A percentile compares a stretch with the other conserved stretches of the same genome.
Evolutionary conservation across 805 yeast species (phyloP).

Genomic region (Peterozyma xylosa): DNA sequence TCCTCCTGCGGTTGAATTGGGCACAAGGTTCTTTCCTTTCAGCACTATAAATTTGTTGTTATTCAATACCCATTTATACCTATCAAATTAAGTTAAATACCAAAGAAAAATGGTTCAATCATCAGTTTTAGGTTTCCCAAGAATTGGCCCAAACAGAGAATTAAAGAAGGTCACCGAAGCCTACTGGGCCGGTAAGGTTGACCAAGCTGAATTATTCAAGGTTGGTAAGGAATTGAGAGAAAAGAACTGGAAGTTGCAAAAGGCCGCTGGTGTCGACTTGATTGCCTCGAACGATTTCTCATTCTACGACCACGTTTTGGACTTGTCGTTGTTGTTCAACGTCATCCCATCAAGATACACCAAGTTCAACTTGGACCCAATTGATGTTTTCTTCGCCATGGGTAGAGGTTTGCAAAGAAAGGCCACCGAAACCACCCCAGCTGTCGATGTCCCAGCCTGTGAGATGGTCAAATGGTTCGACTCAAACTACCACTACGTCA

Average conservation of each 20-base stretch:
- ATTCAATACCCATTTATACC: not conserved
- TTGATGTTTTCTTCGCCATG: conserved; percentile 96
- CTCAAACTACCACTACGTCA: conserved; percentile 98
- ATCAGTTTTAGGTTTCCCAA: conserved; percentile 98
- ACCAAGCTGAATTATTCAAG: conserved; percentile 79
- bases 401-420: conserved; percentile 99
- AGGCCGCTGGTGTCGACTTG: conserved; percentile 94
- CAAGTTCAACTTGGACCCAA: conserved; percentile 79
- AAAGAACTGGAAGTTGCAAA: conserved; percentile 95
- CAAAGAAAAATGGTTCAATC: conserved; percentile 77
- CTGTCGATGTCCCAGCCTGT: conserved; percentile 97
- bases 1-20: too few species aligned
- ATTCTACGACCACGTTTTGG: conserved; percentile 95
- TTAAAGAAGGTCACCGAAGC: conserved; percentile 98
- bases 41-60: too few species aligned
- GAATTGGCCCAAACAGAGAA: conserved; percentile 99
- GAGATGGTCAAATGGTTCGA: conserved; percentile 99
- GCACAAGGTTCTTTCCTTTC: too few species aligned
- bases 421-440: conserved; percentile 78
- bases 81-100: not conserved
- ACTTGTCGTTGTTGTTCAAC: conserved; percentile 85
- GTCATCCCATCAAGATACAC: conserved; percentile 96
- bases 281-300: conserved; percentile 98
- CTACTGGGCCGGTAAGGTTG: conserved; percentile 94
- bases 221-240: conserved; percentile 95